Evolutionary conservation across 2,329 filamentous ascomycete species (phyloP), one percentile per base, ranked within the genome.

Genomic region (Parastagonospora nodorum): DNA sequence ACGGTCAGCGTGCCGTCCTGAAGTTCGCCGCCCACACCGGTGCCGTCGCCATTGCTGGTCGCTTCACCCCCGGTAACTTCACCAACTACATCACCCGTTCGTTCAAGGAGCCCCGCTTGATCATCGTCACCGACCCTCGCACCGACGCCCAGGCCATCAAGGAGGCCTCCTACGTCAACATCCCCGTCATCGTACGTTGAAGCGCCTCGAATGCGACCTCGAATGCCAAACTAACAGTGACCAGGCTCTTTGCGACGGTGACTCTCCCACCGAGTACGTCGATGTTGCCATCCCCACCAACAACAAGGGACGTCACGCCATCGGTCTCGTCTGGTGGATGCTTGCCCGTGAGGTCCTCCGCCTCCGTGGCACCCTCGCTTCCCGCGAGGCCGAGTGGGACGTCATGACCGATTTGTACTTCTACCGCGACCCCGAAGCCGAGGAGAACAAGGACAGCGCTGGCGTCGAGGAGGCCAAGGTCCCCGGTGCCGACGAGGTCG

Each of bases 11-110:
- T 83, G 93, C 94, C 73, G 95, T 99, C 77, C 90, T 99, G 79
- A 99, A 99, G 89, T 99, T 99, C 84, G 94, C 94, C 74, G 84
- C 92, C 64, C 94, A 99, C 89, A 99, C 94, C 68, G 94, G 94
- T 78, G 92, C 95, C 75, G 90, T 92, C 75, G 90, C 94, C 80
- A 99, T 99, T 76, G 95, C 94, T 75, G 94, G 94, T 84, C 94
- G 94, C 79, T 99, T 99, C 89, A 99, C 94, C 77, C 94, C 94
- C 78, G 94, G 94, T 90, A 96, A 93, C 82, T 99, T 99, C 89
- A 99, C 94, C 86, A 99, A 99, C 88, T 99, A 99, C 89, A 99
- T 99, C 89, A 99, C 95, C 81, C 93, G 94, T 76, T 97, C 94
- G 66, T 99, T 99, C 92, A 97, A 97, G 88, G 94, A 99, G 86